Base-by-base conservation (phyloP, 2,329 filamentous ascomycete species). In the Fusarium sp. region DNA sequence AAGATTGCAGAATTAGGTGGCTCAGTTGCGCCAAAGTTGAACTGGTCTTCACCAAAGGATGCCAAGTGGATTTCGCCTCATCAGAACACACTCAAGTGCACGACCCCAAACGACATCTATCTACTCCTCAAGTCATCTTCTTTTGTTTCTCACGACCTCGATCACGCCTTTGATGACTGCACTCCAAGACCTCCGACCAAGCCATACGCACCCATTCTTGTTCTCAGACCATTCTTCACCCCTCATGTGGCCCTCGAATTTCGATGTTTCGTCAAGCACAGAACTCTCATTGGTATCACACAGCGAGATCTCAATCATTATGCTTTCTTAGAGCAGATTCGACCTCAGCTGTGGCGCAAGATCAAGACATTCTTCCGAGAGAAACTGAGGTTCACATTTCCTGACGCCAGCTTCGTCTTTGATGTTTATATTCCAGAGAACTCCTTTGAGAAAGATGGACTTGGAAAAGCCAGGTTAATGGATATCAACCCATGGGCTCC, bases 21-120 rank as follows among this genome's bases (percentile, higher is more conserved):
- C 67, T 90, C 92, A 68, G 95, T 97, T 13, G 92, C 93, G 4
- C 96, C 96, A 2, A 99, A 99, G 83, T 86, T 99, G 52, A 98
- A 98, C 85, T 99, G 96, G 96, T 98, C 95, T 10, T 92, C 95
- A 8, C 96, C 96, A 8, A 97, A 98, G 82, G 96, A 99, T 80
- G 96, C 96, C 13, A 94, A 93, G 28, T 98, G 95, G 93, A 98
- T 99, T 82, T 90, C 88, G 83, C 91, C 83, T 83, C 81, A 96
- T 87, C 83, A 91, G 77, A 99, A 99, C 82, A 97, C 94, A 52
- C 93, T 98, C 84, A 94, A 97, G 82, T 99, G 96, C 83, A 91
- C 91, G 8, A 91, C 90, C 2, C 90, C 96, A 6, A 97, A 96
- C 80, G 96, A 99, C 79, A 90, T 99, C 49, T 99, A 98, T 80